Conservation (phyloP, 1,284 basidiomycete genomes). For the Moesziomyces sp. region DNA sequence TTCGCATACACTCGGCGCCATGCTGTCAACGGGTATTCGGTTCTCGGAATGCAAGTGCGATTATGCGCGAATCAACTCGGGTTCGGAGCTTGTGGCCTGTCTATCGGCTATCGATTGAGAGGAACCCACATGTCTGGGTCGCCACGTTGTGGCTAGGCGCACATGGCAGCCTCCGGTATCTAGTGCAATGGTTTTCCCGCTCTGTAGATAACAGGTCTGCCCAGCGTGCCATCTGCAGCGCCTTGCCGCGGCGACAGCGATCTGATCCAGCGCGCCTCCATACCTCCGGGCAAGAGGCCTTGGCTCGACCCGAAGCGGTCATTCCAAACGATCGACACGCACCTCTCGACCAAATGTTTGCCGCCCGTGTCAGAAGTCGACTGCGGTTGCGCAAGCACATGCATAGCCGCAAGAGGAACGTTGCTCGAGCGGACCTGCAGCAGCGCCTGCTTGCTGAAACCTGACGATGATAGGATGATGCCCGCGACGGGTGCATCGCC, state of each 20-base stretch:
- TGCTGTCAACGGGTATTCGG: no score
- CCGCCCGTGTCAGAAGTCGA: neutral
- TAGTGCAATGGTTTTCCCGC: slow-evolving; percentile 13
- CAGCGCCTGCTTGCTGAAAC: slow-evolving; percentile 54
- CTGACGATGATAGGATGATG: slow-evolving; percentile 31
- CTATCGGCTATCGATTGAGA: no score
- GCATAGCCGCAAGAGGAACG: slow-evolving; percentile 44
- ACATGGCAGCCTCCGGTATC: no score
- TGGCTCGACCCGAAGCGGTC: slow-evolving; percentile 23
- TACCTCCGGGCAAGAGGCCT: slow-evolving; percentile 26
- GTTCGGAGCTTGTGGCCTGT: no score
- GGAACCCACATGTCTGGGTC: no score
- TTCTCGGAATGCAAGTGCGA: no score
- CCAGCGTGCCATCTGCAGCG: neutral
- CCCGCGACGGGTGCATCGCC: slow-evolving; percentile 9
- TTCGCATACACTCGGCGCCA: no score
- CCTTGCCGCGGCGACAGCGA: neutral
- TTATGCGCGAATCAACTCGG: no score
- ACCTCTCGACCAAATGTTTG: slow-evolving; percentile 13
- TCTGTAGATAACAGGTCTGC: slow-evolving; percentile 29
- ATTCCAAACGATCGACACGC: slow-evolving; percentile 43
- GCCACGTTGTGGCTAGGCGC: no score
- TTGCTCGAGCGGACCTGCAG: slow-evolving; percentile 46
- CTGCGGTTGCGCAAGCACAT: slow-evolving; percentile 24
- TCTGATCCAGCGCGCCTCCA: slow-evolving; percentile 34